Evolutionary conservation across 1,284 basidiomycete species (phyloP).

Genomic region (Pseudozyma tsukubaensis): DNA sequence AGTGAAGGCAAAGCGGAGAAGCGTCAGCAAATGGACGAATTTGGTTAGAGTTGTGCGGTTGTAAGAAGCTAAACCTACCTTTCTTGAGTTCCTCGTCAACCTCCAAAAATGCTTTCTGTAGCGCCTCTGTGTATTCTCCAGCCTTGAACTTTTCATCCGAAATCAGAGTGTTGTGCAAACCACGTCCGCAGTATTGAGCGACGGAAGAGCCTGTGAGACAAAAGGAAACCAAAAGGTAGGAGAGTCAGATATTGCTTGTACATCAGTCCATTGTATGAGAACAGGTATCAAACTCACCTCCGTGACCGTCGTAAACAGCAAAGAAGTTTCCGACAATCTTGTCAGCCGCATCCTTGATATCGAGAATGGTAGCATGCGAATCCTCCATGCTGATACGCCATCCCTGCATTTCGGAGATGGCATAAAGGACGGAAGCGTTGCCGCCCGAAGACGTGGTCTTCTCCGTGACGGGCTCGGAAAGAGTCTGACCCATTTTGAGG

Average conservation of each 20-base stretch:
- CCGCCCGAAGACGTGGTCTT: constrained; percentile 82
- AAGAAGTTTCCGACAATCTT: constrained; percentile 77
- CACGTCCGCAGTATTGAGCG: constrained; percentile 88
- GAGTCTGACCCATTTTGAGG: constrained; percentile 70
- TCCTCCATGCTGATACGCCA: constrained; percentile 99
- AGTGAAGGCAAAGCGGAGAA: neutral
- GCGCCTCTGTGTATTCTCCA: constrained; percentile 79
- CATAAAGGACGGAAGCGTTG: constrained; percentile 83
- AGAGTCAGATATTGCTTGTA: neutral
- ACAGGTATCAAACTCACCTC: constrained; percentile 76
- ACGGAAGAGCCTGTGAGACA: constrained; percentile 79
- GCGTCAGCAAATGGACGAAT: constrained; percentile 3
- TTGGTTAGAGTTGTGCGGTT: neutral
- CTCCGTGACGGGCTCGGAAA: constrained; percentile 77
- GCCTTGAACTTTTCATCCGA: constrained; percentile 79
- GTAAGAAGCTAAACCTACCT: constrained; percentile 71
- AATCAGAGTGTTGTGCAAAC: constrained; percentile 84
- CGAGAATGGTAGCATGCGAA: constrained; percentile 85
- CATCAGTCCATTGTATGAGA: neutral
- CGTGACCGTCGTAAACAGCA: constrained; percentile 98
- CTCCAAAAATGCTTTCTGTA: constrained; percentile 90
- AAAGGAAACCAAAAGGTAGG: neutral
- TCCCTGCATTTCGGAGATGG: constrained; percentile 97
- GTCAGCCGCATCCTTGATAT: constrained; percentile 52
- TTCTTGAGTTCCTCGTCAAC: constrained; percentile 93